These are phyloP conservation scores for Microglena sp. DNA, from an alignment of 139 green algal genomes.

Conservation along the genomic window DNA sequence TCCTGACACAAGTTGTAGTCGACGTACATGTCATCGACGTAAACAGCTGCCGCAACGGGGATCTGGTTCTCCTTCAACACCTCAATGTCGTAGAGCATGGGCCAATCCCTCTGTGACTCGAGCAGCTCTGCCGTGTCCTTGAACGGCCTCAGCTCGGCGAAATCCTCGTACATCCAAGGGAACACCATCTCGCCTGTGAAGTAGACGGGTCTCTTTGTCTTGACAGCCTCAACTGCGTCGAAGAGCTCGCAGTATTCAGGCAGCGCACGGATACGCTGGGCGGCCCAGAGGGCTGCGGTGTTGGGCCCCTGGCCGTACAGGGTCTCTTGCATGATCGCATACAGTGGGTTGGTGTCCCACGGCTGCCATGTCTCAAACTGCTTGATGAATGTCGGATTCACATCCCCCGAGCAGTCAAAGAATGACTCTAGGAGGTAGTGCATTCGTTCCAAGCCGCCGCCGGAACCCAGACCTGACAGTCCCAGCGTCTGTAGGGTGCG, in stretches of 20 bases:
- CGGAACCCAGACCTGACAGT: slow-evolving; percentile 43
- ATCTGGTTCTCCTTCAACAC: slow-evolving; percentile 49
- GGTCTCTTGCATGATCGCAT: slow-evolving; percentile 88
- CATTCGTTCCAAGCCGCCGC: slow-evolving; percentile 77
- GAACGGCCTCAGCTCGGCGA: slow-evolving; percentile 57
- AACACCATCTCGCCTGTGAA: slow-evolving; percentile 79
- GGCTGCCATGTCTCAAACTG: slow-evolving; percentile 56
- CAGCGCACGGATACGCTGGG: slow-evolving; percentile 39
- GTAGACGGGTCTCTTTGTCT: neutral
- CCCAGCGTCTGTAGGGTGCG: slow-evolving; percentile 70
- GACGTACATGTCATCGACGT: slow-evolving; percentile 67
- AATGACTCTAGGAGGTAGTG: slow-evolving; percentile 75
- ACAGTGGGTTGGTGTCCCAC: slow-evolving; percentile 91
- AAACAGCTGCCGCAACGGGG: slow-evolving; percentile 59
- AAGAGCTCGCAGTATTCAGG: slow-evolving; percentile 45
- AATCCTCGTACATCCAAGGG: slow-evolving; percentile 89
- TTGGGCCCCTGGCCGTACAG: slow-evolving; percentile 88
- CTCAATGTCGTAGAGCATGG: slow-evolving; percentile 62
- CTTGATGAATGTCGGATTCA: slow-evolving; percentile 73
- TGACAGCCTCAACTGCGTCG: slow-evolving; percentile 45
- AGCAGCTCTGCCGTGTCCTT: slow-evolving; percentile 65
- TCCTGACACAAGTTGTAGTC: slow-evolving; percentile 61
- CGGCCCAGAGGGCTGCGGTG: slow-evolving; percentile 52
- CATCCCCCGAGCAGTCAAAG: slow-evolving; percentile 49
- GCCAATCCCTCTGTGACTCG: slow-evolving; percentile 65